These are phyloP conservation scores for Biscogniauxia sp. DNA, from an alignment of 2,329 filamentous ascomycete genomes.

Conservation along the genomic window DNA sequence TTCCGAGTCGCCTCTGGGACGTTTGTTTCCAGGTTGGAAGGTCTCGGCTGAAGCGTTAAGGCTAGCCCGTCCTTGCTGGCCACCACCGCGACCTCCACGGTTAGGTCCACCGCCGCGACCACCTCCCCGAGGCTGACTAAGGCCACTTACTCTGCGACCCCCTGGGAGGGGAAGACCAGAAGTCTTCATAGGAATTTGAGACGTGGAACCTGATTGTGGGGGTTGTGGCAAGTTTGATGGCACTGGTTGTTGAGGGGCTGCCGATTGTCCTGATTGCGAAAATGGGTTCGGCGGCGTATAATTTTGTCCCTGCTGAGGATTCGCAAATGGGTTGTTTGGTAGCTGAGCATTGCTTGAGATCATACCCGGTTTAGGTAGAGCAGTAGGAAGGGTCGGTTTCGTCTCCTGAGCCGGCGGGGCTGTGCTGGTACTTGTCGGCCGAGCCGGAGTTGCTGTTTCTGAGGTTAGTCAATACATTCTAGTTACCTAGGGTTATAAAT, in stretches of 20 bases:
- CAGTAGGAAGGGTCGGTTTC: constrained; percentile 10
- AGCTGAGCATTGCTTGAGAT: constrained; percentile 8
- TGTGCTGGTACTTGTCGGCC: constrained; percentile 5
- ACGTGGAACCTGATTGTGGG: constrained; percentile 11
- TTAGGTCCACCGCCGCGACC: constrained; percentile 34
- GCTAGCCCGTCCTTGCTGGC: constrained; percentile 33
- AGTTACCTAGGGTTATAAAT: background rate
- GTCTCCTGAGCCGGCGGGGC: constrained; percentile 11
- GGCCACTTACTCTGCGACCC: constrained; percentile 32
- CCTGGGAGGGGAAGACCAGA: constrained; percentile 40
- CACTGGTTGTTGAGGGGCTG: constrained; percentile 11
- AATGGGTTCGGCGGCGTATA: constrained; percentile 22
- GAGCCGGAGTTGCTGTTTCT: constrained; percentile 11
- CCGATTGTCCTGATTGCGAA: constrained; percentile 11
- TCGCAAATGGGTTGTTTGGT: constrained; percentile 22
- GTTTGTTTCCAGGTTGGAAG: constrained; percentile 54
- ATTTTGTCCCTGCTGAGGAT: constrained; percentile 11
- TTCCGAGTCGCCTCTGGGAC: constrained; percentile 49
- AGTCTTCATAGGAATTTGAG: constrained; percentile 34
- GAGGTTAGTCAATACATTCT: background rate
- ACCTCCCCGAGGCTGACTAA: constrained; percentile 28
- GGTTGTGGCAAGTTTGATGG: constrained; percentile 15
- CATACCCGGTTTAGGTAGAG: constrained; percentile 21
- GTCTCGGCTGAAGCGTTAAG: constrained; percentile 52
- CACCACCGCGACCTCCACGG: constrained; percentile 40